phyloP scores from a whole-genome alignment of 2,329 filamentous ascomycete genomes.

The Fusarium zealandicum region DNA sequence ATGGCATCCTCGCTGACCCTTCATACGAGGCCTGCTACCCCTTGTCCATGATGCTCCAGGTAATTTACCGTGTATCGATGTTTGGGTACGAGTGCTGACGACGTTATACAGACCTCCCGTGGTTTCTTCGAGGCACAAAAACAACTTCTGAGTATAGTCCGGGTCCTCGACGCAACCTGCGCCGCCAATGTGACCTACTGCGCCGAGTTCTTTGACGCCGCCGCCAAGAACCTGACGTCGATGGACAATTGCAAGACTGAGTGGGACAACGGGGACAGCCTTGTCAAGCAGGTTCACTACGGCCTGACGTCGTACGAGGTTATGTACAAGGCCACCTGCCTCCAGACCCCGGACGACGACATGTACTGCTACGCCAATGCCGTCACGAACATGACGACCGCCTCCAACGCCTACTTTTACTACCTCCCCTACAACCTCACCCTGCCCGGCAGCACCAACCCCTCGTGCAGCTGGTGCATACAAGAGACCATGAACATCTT shows the following conservation, averaged over 20 bases:
- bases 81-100: slow-evolving; percentile 7
- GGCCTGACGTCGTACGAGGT: slow-evolving; percentile 80
- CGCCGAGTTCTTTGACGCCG: slow-evolving; percentile 65
- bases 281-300: slow-evolving; percentile 76
- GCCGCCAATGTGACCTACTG: slow-evolving; percentile 71
- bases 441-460: slow-evolving; percentile 71
- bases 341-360: slow-evolving; percentile 69
- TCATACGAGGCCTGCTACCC: slow-evolving; percentile 80
- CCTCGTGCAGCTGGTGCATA: slow-evolving; percentile 79
- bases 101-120: slow-evolving; percentile 70
- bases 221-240: slow-evolving; percentile 71
- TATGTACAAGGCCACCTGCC: slow-evolving; percentile 81
- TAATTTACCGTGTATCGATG: slow-evolving; percentile 50
- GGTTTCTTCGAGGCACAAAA: slow-evolving; percentile 83
- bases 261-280: slow-evolving; percentile 68
- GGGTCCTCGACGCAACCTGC: slow-evolving; percentile 82
- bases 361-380: slow-evolving; percentile 86
- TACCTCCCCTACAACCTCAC: slow-evolving; percentile 80
- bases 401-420: slow-evolving; percentile 82
- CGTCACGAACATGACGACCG: slow-evolving; percentile 74
- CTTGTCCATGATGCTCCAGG: slow-evolving; percentile 82
- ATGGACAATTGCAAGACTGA: slow-evolving; percentile 75
- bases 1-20: slow-evolving; percentile 67
- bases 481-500: slow-evolving; percentile 84
- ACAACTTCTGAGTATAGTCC: slow-evolving; percentile 74